Base-by-base conservation (phyloP, 768 basidiomycete species). In the Fomitopsis serialis region DNA sequence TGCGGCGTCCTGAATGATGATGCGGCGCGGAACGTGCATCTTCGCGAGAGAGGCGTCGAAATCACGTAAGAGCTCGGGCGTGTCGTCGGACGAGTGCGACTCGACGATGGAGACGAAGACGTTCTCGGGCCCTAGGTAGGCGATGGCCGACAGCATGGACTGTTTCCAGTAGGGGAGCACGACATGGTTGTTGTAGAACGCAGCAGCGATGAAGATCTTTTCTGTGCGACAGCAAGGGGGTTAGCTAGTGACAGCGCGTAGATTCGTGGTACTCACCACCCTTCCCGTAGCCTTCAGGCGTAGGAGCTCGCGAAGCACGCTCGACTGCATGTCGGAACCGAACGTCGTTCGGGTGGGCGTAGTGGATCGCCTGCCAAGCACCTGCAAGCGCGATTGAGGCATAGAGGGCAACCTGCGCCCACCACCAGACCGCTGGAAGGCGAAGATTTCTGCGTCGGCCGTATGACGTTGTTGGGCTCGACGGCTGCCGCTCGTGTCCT, bases 41-140 rank as follows among this genome's bases (percentile, higher is more conserved):
- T 34, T 25, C 13, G 57, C 52, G 22, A 74, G 65, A 8, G 56
- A 54, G 10, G 35, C 29, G 36, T 64, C 64, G 17, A 71, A 61
- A 8, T 43, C 56, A n/a, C 57, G 55, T 7, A 74, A 66, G 13
- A 71, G 64, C 6, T 62, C 50, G 9, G 70, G 63, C 0, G 70
- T 68, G 24, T 49, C 35, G 56, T 74, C 73, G 25, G 34, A 52
- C 36, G 68, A 72, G 48, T 70, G 62, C 29, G 71, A 73, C 61
- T 76, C 75, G 50, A 75, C 61, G 45, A 75, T 59, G 32, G 72
- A 75, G n/a, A 72, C 68, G 49, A 69, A 77, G 36, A 74, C 70
- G 35, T 76, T 75, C 52, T 71, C 70, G 5, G 62, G 44, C n/a
- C 76, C 76, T 43, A 77, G 66, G 47, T 70, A 74, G 37, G 63